Evolutionary conservation across 768 basidiomycete species (phyloP).

Genomic region (Suillus plorans): DNA sequence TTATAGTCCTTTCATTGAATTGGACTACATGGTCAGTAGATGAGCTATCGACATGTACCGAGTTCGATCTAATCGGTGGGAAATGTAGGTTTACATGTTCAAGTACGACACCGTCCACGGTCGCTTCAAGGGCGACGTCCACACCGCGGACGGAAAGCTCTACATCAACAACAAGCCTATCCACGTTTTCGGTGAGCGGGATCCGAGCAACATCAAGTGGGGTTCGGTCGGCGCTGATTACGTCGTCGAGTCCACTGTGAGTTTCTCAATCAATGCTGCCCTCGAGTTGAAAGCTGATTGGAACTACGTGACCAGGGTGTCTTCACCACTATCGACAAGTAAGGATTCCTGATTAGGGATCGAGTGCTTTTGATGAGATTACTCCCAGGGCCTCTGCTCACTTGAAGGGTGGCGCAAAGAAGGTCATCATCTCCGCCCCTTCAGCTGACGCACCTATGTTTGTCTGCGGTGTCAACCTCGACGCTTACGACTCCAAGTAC

Average conservation of each 20-base stretch:
- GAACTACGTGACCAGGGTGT: slow-evolving; percentile 62
- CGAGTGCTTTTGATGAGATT: slow-evolving; percentile 2
- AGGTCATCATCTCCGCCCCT: slow-evolving; percentile 98
- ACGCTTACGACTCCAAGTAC: slow-evolving; percentile 85
- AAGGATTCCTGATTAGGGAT: slow-evolving; percentile 16
- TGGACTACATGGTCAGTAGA: slow-evolving; percentile 85
- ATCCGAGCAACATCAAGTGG: slow-evolving; percentile 88
- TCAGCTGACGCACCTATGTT: slow-evolving; percentile 97
- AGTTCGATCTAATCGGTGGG: slow-evolving; percentile 7
- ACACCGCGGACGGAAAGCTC: slow-evolving; percentile 87
- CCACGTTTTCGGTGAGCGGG: slow-evolving; percentile 79
- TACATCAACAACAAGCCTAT: slow-evolving; percentile 78
- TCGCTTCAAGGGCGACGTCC: slow-evolving; percentile 83
- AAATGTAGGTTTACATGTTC: slow-evolving; percentile 91
- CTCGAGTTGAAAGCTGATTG: slow-evolving; percentile 11
- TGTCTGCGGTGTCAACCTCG: slow-evolving; percentile 94
- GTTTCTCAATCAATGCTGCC: slow-evolving; percentile 22
- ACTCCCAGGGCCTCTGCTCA: slow-evolving; percentile 76
- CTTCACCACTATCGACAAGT: slow-evolving; percentile 96
- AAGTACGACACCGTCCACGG: slow-evolving; percentile 95
- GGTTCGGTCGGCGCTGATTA: slow-evolving; percentile 79
- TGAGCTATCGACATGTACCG: neutral
- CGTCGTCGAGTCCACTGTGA: slow-evolving; percentile 92
- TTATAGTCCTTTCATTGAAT: slow-evolving; percentile 91
- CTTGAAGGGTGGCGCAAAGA: slow-evolving; percentile 98